Percentiles rank a stretch among this genome's conserved stretches.
phyloP scores from a whole-genome alignment of 1,284 basidiomycete species.

The Cerrena zonata region DNA sequence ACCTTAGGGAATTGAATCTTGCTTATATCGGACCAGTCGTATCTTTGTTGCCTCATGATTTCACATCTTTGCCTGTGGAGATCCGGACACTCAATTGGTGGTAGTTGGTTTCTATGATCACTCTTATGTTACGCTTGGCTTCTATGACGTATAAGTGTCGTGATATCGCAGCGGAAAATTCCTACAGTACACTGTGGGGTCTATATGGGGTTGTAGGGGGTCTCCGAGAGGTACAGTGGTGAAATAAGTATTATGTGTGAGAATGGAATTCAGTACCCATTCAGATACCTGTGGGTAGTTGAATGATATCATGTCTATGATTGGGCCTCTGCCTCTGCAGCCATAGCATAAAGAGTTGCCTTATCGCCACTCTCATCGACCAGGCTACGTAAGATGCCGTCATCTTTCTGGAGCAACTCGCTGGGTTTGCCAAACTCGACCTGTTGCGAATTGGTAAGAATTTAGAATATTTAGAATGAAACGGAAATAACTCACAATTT shows the following conservation, averaged over 20 bases:
- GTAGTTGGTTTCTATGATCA: too few species aligned
- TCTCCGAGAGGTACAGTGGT: too few species aligned
- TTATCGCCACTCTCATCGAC: constrained; percentile 56
- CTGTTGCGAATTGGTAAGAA: constrained; percentile 23
- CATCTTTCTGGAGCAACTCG: constrained; percentile 47
- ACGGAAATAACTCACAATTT: not conserved
- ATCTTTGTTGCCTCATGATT: not conserved
- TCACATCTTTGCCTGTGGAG: not conserved
- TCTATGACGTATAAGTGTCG: too few species aligned
- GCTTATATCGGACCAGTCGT: not conserved
- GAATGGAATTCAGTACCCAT: too few species aligned
- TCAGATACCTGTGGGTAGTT: too few species aligned
- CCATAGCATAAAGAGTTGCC: constrained; percentile 43
- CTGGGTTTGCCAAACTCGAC: constrained; percentile 56
- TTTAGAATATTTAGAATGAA: not conserved
- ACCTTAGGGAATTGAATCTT: not conserved
- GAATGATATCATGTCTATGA: too few species aligned
- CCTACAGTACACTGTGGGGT: too few species aligned
- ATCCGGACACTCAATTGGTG: too few species aligned
- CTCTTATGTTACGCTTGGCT: too few species aligned
- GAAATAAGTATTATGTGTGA: too few species aligned
- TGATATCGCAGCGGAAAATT: too few species aligned
- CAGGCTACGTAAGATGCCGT: constrained; percentile 50
- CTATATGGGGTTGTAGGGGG: too few species aligned
- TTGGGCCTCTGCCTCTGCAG: constrained; percentile 15